Evolutionary conservation across 768 basidiomycete species (phyloP).

Genomic region (Sporobolomyces roseus): DNA sequence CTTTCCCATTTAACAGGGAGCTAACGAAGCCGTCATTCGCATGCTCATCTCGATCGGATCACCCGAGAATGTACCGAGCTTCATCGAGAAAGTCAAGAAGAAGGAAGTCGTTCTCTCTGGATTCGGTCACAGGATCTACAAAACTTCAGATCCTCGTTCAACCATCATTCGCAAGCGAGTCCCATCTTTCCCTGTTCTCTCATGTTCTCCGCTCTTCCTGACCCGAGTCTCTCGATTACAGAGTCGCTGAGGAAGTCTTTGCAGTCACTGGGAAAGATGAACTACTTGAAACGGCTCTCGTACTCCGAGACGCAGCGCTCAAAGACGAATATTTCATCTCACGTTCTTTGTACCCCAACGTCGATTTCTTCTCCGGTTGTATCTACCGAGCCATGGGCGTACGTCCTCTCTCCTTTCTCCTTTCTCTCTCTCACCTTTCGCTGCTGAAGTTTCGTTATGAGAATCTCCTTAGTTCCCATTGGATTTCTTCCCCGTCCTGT

Average conservation of each 20-base stretch:
- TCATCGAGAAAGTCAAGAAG: constrained; percentile 78
- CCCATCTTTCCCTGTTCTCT: constrained; percentile 66
- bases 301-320: constrained; percentile 79
- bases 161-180: constrained; percentile 86
- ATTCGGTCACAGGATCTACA: constrained; percentile 81
- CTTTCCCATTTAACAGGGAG: constrained; percentile 59
- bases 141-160: constrained; percentile 78
- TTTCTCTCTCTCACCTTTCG: too few species aligned
- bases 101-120: constrained; percentile 84
- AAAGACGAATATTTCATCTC: constrained; percentile 84
- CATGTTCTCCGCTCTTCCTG: background rate
- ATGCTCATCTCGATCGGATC: constrained; percentile 86
- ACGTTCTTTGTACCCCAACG: constrained; percentile 78
- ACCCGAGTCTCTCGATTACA: background rate
- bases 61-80: constrained; percentile 55
- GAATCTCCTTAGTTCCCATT: constrained; percentile 66
- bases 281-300: constrained; percentile 82
- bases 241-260: constrained; percentile 37
- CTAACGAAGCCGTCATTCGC: constrained; percentile 84
- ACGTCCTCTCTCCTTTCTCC: background rate
- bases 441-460: too few species aligned
- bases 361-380: constrained; percentile 60
- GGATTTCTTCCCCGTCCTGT: constrained; percentile 90
- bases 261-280: constrained; percentile 76
- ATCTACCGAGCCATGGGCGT: constrained; percentile 57